Base-by-base conservation (phyloP, 1,284 basidiomycete species). In the Ceratorhiza oryzae-sativae region DNA sequence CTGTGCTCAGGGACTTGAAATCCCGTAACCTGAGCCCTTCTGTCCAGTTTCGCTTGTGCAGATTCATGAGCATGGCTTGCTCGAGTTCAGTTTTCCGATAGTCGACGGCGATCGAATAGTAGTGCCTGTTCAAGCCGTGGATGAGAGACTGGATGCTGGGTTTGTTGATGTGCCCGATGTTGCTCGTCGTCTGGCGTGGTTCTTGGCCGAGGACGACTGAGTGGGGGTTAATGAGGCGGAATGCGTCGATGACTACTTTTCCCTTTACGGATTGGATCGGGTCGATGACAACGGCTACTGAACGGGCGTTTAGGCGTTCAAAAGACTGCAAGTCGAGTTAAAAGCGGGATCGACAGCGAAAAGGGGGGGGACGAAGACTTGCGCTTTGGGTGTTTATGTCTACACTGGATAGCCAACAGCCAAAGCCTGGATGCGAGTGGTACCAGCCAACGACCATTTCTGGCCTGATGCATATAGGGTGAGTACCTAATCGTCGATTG, bases 361-460 rank as follows among this genome's bases (percentile, higher is more conserved):
- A 39, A 39, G 13, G 13, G 36, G 6, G 72, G 15, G 3, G 42
- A 42, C 6, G 45, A 27, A 73, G 25, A 77, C 86, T 73, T 73
- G 92, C 95, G 84, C 97, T 96, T 81, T 99, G 97, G 4, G 97
- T 99, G 83, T 99, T 98, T 80, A 99, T 96, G 83, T 99, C 97
- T 46, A 99, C 97, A 77, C 94, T 96, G 61, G 95, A 97, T 46
- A 99, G 84, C 97, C 97, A 99, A 82, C 97, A 99, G 4, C 97
- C 97, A 80, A 99, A 99, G 34, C 97, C 97, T 68, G 97, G 97
- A 84, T 99, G 97, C 59, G 97, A 99, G 82, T 99, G 97, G 80
- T 99, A 99, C 97, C 97, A 99, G 8, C 97, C 97, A 0, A 99
- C 97, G 10, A 99, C 97, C 89, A 93, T 95, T 84, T 99, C 97